phyloP scores from a whole-genome alignment of 768 basidiomycete genomes.

The Xanthoconium purpureum region DNA sequence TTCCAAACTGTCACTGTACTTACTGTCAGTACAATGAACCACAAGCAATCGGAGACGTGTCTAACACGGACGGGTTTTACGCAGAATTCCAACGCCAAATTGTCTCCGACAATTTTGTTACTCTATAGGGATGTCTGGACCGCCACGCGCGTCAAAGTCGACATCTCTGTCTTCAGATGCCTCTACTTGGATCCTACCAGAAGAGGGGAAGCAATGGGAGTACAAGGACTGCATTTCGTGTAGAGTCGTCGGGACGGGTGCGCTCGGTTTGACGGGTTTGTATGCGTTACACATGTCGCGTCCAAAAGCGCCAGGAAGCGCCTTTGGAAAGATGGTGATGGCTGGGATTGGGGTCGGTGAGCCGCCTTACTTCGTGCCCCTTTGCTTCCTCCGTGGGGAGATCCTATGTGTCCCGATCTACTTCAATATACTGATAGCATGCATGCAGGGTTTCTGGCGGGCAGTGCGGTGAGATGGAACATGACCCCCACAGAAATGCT shows the following conservation, averaged over 20 bases:
- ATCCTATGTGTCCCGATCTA: not conserved
- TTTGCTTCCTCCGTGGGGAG: not conserved
- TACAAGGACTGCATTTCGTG: constrained; percentile 66
- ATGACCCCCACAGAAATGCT: constrained; percentile 28
- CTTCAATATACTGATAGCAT: constrained; percentile 7
- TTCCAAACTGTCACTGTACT: too few relatives aligned
- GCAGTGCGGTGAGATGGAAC: constrained; percentile 30
- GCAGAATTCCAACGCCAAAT: too few relatives aligned
- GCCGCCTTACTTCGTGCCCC: constrained; percentile 13
- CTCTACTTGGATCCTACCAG: not conserved
- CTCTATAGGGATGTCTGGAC: constrained; percentile 15
- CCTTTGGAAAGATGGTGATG: constrained; percentile 58
- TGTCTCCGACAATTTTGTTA: too few relatives aligned
- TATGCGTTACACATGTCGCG: constrained; percentile 70
- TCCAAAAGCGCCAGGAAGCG: constrained; percentile 56
- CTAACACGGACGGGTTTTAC: too few relatives aligned
- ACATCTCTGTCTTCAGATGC: not conserved
- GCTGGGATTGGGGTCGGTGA: constrained; percentile 62
- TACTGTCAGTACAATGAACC: too few relatives aligned
- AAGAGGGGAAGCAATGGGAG: constrained; percentile 9
- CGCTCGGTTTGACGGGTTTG: constrained; percentile 58
- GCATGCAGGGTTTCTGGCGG: constrained; percentile 27
- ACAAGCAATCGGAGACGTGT: too few relatives aligned
- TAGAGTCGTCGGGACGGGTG: constrained; percentile 62
- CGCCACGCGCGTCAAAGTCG: constrained; percentile 13